Evolutionary conservation across 495 filamentous ascomycete genomes (phyloP).

Genomic region (Neurospora discreta): DNA sequence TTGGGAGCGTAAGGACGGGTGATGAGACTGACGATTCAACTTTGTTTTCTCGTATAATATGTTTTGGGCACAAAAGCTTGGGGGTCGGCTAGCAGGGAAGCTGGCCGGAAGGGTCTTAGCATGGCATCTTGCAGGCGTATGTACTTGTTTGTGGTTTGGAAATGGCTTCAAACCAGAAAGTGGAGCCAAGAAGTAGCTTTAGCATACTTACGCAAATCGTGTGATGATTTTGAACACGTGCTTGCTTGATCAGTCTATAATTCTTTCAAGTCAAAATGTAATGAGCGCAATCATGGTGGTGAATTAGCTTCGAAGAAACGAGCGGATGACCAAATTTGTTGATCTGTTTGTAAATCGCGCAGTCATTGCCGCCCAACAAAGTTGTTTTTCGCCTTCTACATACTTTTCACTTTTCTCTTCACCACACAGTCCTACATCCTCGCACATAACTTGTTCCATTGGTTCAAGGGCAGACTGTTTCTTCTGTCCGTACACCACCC

Average conservation of each 20-base stretch:
- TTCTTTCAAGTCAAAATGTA: not conserved
- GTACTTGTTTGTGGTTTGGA: not conserved
- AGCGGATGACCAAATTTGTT: not conserved
- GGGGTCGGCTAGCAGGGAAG: not conserved
- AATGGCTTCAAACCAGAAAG: not conserved
- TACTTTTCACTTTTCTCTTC: not conserved
- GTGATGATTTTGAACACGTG: not conserved
- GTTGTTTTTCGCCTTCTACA: not conserved
- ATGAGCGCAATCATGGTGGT: not conserved
- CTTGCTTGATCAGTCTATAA: not conserved
- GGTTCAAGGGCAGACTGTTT: not conserved
- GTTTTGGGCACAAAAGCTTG: not conserved
- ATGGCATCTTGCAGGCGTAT: not conserved
- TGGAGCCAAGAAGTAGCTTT: not conserved
- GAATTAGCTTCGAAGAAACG: not conserved
- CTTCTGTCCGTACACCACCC: not conserved
- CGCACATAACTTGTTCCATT: not conserved
- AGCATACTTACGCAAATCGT: not conserved
- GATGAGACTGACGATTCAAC: not conserved
- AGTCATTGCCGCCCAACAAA: not conserved
- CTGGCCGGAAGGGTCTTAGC: not conserved
- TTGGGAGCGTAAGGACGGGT: not conserved
- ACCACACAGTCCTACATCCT: not conserved
- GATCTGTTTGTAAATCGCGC: not conserved
- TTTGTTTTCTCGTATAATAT: not conserved